phyloP scores from a whole-genome alignment of 1,139 yeast species.

The Kodamaea alishanica region DNA sequence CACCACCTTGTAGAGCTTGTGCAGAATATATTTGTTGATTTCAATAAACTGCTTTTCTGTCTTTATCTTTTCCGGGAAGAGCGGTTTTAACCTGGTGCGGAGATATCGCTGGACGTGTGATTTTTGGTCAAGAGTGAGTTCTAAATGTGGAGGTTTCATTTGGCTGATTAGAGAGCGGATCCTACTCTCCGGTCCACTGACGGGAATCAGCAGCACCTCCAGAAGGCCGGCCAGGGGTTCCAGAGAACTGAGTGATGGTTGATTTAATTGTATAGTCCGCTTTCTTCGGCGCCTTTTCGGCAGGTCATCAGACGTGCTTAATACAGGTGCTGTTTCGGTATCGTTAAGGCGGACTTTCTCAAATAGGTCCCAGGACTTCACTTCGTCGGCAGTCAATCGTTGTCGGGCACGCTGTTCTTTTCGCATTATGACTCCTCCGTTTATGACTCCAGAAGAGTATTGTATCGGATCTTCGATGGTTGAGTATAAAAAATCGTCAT shows the following conservation, averaged over 20 bases:
- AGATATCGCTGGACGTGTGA: slow-evolving; percentile 50
- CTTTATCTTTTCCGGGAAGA: slow-evolving; percentile 24
- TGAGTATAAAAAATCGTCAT: slow-evolving; percentile 31
- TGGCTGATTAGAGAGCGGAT: slow-evolving; percentile 25
- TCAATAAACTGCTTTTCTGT: slow-evolving; percentile 33
- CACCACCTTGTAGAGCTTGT: slow-evolving; percentile 42
- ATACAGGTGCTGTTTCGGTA: slow-evolving; percentile 2
- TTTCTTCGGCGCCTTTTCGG: slow-evolving; percentile 24
- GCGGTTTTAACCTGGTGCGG: slow-evolving; percentile 46
- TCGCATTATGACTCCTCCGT: slow-evolving; percentile 42
- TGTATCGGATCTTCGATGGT: slow-evolving; percentile 11
- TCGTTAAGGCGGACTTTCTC: slow-evolving; percentile 24
- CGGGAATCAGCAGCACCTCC: no score
- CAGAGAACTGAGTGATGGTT: slow-evolving; percentile 1
- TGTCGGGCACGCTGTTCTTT: slow-evolving; percentile 32
- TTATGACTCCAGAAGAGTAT: slow-evolving; percentile 17
- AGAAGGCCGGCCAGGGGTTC: no score
- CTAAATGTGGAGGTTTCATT: slow-evolving; percentile 16
- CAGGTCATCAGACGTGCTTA: no score
- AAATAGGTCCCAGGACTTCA: slow-evolving; percentile 39
- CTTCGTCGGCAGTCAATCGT: slow-evolving; percentile 34
- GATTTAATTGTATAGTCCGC: slow-evolving; percentile 17
- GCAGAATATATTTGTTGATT: slow-evolving; percentile 38
- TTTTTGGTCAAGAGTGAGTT: slow-evolving; percentile 41
- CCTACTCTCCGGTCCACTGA: slow-evolving; percentile 6